Conservation (phyloP, 78 protist genomes). For the Planoprotostelium fungivorum region DNA sequence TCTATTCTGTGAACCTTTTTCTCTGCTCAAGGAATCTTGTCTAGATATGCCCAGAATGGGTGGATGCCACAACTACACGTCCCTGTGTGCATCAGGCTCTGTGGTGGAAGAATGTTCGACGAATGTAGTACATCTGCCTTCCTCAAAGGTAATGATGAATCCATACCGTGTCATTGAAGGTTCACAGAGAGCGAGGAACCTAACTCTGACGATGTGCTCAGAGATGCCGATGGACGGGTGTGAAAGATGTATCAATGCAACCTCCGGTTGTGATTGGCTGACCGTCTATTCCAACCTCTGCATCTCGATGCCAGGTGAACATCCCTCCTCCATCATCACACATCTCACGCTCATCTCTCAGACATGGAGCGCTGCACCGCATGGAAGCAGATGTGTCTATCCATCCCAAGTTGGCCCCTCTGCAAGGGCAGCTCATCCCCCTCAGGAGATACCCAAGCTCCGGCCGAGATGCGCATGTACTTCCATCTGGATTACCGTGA, state of each 20-base stretch:
- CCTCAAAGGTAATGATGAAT: too few species aligned
- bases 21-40: not conserved
- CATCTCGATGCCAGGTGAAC: slow-evolving; percentile 16
- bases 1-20: not conserved
- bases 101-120: too few species aligned
- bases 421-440: not conserved
- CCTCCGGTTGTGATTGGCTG: slow-evolving; percentile 20
- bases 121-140: too few species aligned
- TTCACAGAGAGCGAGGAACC: not conserved
- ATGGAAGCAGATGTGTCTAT: slow-evolving; percentile 17
- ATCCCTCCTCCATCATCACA: not conserved
- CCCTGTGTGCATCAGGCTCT: too few species aligned
- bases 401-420: not conserved
- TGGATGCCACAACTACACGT: too few species aligned
- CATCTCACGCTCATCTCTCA: not conserved
- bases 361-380: slow-evolving; percentile 24
- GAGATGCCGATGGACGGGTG: slow-evolving; percentile 39
- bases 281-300: slow-evolving; percentile 28
- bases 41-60: too few species aligned
- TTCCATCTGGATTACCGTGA: slow-evolving; percentile 53
- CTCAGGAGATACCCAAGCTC: not conserved
- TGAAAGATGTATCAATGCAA: not conserved
- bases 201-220: too few species aligned
- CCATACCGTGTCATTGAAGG: not conserved
- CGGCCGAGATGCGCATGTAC: slow-evolving; percentile 54